Conservation (phyloP, 2,329 filamentous ascomycete genomes). For the Alternaria rosae region DNA sequence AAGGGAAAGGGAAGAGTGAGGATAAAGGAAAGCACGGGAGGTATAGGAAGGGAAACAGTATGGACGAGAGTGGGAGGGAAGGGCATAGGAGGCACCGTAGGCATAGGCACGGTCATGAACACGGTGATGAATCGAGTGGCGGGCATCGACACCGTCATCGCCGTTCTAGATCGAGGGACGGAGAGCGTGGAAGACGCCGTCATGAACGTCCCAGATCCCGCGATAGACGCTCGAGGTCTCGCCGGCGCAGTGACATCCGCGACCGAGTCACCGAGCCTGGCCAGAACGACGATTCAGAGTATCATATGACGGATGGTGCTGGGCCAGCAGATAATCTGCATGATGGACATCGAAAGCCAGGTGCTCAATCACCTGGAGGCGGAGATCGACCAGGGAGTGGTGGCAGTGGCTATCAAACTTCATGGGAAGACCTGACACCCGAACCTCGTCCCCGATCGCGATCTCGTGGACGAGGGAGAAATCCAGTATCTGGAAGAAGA, state of each 20-base stretch:
- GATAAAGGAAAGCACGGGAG: not conserved
- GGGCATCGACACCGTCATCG: not conserved
- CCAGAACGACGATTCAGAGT: not conserved
- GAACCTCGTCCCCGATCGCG: not conserved
- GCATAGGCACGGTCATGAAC: not conserved
- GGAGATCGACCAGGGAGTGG: not conserved
- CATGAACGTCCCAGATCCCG: not conserved
- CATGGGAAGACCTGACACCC: not conserved
- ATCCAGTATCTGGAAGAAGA: not conserved
- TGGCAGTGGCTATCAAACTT: constrained; percentile 2
- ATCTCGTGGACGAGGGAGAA: not conserved
- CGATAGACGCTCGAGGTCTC: not conserved
- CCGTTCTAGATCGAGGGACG: not conserved
- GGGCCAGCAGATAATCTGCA: constrained; percentile 1
- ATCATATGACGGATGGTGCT: constrained; percentile 14
- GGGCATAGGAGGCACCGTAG: not conserved
- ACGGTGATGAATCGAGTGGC: not conserved
- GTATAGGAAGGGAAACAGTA: not conserved
- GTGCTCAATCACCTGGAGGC: not conserved
- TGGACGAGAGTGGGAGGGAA: not conserved
- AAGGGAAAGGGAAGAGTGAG: constrained; percentile 6
- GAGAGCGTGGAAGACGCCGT: not conserved
- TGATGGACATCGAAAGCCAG: not conserved
- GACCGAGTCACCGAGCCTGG: not conserved
- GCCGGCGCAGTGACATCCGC: not conserved